Conservation (phyloP, 116 monocot species). For the Zostera marina region DNA sequence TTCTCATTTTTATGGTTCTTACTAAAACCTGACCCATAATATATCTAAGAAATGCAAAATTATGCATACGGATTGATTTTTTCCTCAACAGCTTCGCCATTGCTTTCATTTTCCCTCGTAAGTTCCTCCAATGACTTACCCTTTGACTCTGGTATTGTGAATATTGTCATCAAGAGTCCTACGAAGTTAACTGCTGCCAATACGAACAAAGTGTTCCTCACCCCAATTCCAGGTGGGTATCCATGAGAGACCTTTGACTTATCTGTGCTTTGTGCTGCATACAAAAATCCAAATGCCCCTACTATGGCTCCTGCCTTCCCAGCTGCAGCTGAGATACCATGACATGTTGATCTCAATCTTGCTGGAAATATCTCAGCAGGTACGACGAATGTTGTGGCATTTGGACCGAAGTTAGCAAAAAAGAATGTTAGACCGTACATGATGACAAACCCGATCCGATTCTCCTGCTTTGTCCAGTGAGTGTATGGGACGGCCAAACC, state of each 20-base stretch:
- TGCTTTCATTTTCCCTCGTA: too few relatives aligned
- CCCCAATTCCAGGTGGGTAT: conserved; percentile 24
- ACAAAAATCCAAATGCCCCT: conserved; percentile 55
- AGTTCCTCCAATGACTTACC: too few relatives aligned
- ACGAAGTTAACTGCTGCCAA: too few relatives aligned
- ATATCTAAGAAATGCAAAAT: too few relatives aligned
- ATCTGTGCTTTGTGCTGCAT: conserved; percentile 21
- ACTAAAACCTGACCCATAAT: too few relatives aligned
- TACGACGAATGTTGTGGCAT: conserved; percentile 36
- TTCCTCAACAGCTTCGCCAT: too few relatives aligned
- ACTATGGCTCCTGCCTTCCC: conserved; percentile 68
- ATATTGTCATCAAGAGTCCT: too few relatives aligned
- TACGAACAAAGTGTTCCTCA: conserved; percentile 25
- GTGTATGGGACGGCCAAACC: conserved; percentile 10
- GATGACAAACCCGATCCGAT: conserved; percentile 21
- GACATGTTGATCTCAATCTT: conserved; percentile 21
- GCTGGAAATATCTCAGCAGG: conserved; percentile 68
- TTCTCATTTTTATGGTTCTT: too few relatives aligned
- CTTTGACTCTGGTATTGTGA: too few relatives aligned
- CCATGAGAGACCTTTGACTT: conserved; percentile 7
- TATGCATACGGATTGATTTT: too few relatives aligned
- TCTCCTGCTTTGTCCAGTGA: conserved; percentile 11
- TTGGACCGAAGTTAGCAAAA: conserved; percentile 45
- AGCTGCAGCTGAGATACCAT: conserved; percentile 51
- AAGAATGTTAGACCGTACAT: conserved; percentile 28